Percentiles rank a stretch among this genome's conserved stretches.
Evolutionary conservation across 2,329 filamentous ascomycete species (phyloP).

Genomic region (Biscogniauxia mediterranea): DNA sequence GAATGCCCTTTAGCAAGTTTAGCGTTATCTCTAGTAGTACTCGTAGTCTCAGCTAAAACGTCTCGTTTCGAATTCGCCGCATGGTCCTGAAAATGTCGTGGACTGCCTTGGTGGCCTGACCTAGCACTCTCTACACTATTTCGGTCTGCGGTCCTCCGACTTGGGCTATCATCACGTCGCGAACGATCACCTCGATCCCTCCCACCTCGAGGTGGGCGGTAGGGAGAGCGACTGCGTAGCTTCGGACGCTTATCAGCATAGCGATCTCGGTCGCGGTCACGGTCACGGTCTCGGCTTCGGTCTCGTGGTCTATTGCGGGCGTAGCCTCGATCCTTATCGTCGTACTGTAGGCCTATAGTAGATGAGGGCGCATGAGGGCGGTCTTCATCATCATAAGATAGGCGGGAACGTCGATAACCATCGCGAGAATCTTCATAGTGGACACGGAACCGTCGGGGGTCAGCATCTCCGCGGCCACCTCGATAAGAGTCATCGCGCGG

Average conservation of each 20-base stretch:
- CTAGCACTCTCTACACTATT: slow-evolving; percentile 35
- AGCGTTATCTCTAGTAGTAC: slow-evolving; percentile 61
- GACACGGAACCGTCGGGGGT: slow-evolving; percentile 59
- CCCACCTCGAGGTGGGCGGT: slow-evolving; percentile 25
- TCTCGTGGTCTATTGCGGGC: slow-evolving; percentile 30
- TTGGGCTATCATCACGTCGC: slow-evolving; percentile 24
- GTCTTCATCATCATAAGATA: slow-evolving; percentile 58
- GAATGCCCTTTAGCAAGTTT: slow-evolving; percentile 64
- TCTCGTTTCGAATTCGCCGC: slow-evolving; percentile 61
- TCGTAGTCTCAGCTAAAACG: slow-evolving; percentile 57
- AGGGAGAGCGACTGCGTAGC: slow-evolving; percentile 38
- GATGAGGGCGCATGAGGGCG: slow-evolving; percentile 44
- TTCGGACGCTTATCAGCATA: slow-evolving; percentile 53
- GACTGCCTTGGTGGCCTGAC: slow-evolving; percentile 48
- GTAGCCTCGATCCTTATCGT: slow-evolving; percentile 49
- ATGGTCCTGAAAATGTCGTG: slow-evolving; percentile 49
- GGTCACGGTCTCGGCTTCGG: slow-evolving; percentile 27
- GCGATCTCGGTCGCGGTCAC: slow-evolving; percentile 45
- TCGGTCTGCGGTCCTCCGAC: slow-evolving; percentile 26
- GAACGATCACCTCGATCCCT: slow-evolving; percentile 25
- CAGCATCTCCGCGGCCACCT: slow-evolving; percentile 44
- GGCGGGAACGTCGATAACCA: slow-evolving; percentile 45
- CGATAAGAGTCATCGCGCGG: slow-evolving; percentile 54
- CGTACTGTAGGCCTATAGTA: slow-evolving; percentile 40
- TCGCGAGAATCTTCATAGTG: slow-evolving; percentile 60